phyloP scores from a whole-genome alignment of 768 basidiomycete genomes.

The Chiua virens region DNA sequence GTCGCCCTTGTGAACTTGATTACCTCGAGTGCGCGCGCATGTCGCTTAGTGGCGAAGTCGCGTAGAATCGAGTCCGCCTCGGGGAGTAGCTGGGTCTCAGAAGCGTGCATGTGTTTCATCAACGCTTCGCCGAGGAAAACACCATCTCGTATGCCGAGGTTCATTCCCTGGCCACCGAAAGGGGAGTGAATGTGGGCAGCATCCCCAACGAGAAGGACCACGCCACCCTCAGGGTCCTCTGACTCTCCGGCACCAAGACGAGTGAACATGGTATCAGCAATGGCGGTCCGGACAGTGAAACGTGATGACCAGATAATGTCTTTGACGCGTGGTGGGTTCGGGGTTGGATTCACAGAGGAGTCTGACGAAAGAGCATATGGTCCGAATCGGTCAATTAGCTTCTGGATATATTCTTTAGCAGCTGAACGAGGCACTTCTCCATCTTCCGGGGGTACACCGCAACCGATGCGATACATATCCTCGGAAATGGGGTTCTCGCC shows the following conservation, averaged over 20 bases:
- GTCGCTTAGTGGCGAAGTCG: conserved; percentile 38
- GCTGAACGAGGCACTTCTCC: conserved; percentile 41
- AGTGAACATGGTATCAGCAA: conserved; percentile 33
- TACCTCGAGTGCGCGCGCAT: conserved; percentile 40
- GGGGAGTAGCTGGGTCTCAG: conserved; percentile 5
- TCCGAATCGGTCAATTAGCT: conserved; percentile 42
- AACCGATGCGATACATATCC: conserved; percentile 42
- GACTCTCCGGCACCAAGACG: not conserved
- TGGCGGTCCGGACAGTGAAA: conserved; percentile 46
- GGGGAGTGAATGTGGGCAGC: conserved; percentile 58
- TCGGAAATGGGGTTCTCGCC: conserved; percentile 7
- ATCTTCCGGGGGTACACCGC: conserved; percentile 36
- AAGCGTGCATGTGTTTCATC: conserved; percentile 32
- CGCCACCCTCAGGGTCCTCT: conserved; percentile 10
- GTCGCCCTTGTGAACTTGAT: conserved; percentile 42
- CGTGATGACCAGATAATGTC: conserved; percentile 47
- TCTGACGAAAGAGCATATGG: conserved; percentile 37
- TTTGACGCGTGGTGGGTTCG: conserved; percentile 33
- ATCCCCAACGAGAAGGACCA: conserved; percentile 39
- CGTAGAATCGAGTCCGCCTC: conserved; percentile 35
- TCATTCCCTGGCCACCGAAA: conserved; percentile 59
- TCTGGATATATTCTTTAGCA: conserved; percentile 44
- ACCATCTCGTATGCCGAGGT: conserved; percentile 55
- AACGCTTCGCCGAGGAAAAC: conserved; percentile 45
- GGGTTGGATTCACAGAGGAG: conserved; percentile 33